Conservation (phyloP, 2,329 filamentous ascomycete species). For the Tolypocladium endophyticum region DNA sequence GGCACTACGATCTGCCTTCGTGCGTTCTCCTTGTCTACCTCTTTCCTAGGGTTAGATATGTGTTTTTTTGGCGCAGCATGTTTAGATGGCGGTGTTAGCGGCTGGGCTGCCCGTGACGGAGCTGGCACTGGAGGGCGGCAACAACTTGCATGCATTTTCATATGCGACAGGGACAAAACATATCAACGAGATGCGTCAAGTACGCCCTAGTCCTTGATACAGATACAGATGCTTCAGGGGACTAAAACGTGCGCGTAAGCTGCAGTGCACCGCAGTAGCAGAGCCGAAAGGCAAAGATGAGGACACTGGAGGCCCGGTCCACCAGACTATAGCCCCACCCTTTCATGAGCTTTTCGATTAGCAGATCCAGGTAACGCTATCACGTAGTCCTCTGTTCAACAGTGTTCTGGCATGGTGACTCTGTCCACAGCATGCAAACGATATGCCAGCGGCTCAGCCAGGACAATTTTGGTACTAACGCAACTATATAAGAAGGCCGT, state of each 20-base stretch:
- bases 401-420: too few species aligned
- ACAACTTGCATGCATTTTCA: background rate
- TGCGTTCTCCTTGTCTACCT: background rate
- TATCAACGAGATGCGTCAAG: slow-evolving; percentile 1
- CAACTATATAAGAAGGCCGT: too few species aligned
- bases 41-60: background rate
- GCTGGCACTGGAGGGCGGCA: background rate
- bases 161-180: slow-evolving; percentile 8
- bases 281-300: background rate
- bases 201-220: background rate
- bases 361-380: too few species aligned
- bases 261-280: background rate
- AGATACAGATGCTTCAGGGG: background rate
- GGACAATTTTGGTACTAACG: too few species aligned
- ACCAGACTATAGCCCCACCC: background rate
- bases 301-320: background rate
- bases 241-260: background rate
- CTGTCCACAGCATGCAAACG: too few species aligned
- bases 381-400: too few species aligned
- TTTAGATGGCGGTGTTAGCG: slow-evolving; percentile 1
- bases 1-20: background rate
- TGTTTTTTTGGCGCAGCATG: slow-evolving; percentile 2
- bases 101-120: background rate
- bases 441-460: too few species aligned
- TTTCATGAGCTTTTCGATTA: too few species aligned